Percentiles rank a stretch among this genome's conserved stretches.
Conservation (phyloP, 1,284 basidiomycete species). For the Sporisorium exsertum region DNA sequence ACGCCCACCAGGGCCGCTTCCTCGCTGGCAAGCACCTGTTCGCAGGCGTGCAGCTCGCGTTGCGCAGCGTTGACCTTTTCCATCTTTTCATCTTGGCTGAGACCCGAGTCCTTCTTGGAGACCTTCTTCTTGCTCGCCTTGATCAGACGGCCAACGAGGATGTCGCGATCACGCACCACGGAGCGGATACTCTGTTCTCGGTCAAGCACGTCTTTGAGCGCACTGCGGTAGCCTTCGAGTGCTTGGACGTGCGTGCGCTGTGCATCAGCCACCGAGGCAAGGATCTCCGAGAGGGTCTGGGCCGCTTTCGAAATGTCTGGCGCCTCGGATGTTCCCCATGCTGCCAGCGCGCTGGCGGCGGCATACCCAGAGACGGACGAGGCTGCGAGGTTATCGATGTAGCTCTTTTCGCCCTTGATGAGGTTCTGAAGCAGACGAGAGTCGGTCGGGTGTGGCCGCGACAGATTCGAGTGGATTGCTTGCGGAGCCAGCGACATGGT, state of each 20-base stretch:
- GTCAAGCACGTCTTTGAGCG: constrained; percentile 70
- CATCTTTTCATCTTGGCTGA: constrained; percentile 64
- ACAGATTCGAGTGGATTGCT: constrained; percentile 58
- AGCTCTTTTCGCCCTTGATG: constrained; percentile 70
- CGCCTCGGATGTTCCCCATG: constrained; percentile 70
- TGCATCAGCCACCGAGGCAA: constrained; percentile 66
- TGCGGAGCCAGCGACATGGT: constrained; percentile 54
- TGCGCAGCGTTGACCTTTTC: constrained; percentile 69
- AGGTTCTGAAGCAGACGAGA: constrained; percentile 70
- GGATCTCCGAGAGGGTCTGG: constrained; percentile 67
- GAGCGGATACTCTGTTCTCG: constrained; percentile 70
- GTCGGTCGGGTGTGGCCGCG: constrained; percentile 65
- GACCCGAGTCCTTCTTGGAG: constrained; percentile 57
- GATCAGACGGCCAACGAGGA: constrained; percentile 70
- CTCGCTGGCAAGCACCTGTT: constrained; percentile 69
- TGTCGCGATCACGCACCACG: constrained; percentile 71
- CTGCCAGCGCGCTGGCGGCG: constrained; percentile 69
- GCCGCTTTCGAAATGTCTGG: constrained; percentile 67
- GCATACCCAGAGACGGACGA: constrained; percentile 49
- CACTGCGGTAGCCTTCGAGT: constrained; percentile 69
- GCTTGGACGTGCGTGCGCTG: constrained; percentile 69
- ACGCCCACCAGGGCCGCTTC: constrained; percentile 68
- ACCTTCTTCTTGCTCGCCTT: constrained; percentile 68
- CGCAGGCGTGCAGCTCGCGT: constrained; percentile 70
- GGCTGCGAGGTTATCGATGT: constrained; percentile 58